Base-by-base conservation (phyloP, 352 stramenopile genomes). In the Phytophthora citricola region DNA sequence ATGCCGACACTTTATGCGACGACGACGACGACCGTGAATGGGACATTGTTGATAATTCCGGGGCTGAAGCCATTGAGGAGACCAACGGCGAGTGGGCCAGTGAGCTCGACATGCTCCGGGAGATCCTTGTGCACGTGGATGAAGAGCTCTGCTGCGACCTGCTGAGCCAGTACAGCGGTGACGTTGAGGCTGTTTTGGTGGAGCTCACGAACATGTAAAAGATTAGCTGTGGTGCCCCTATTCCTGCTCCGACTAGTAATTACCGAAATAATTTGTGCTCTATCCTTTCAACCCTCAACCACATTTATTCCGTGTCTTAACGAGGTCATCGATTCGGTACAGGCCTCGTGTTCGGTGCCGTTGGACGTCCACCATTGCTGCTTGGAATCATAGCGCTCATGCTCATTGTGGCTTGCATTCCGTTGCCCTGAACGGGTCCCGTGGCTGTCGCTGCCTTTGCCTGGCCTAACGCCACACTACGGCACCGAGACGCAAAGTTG, bases 401-500 rank as follows among this genome's bases (percentile, higher is more conserved):
- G 26, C 68, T 80, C 51, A 70, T 73, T 4, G 50, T 72, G 3
- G 66, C 38, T 53, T 80, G 70, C 66, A 73, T 72, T 38, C 75
- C 56, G 31, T 56, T 78, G 43, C 43, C 58, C 4, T 68, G 63
- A 20, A 54, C 34, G 2, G 70, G 51, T 5, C 46, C 4, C 2
- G 62, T 67, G 22, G 67, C 40, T 17, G 47, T 62, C 34, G 55
- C 48, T 27, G 76, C 66, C 54, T 97, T 97, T 5, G 89, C 89
- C 48, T 94, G 79, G 3, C 92, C 91, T 24, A 98, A 78, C 36
- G 92, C 90, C 27, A 95, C 89, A 39, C 84, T 96, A 22, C 91
- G 89, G 39, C 93, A 97, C 7, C 91, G 77, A 1, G 85, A 79
- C 6, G 92, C 92, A 78, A 97, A 98, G 47, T 97, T 97, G 49